Base-by-base conservation (phyloP, 305 asterid genomes). In the Coffea humblotiana region DNA sequence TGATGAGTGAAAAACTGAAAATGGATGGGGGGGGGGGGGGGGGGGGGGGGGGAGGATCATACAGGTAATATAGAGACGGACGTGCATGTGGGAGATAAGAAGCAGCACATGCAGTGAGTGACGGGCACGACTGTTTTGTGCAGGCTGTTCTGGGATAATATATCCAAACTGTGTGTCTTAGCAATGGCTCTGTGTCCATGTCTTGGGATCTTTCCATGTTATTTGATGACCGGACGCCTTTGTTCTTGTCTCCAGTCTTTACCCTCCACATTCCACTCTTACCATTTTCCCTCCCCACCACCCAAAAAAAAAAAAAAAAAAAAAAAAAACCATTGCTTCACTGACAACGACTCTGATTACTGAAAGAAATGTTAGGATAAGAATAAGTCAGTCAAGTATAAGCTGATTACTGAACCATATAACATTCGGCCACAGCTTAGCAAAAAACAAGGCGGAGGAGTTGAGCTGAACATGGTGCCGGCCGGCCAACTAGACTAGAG, bases 171-270 rank as follows among this genome's bases (percentile, higher is more conserved):
- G 47, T 29, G 32, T 29, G 32, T 29, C 32, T 54, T 35, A 58
- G 76, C 79, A 71, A 83, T 83, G 91, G 90, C 86, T 82, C 81
- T 80, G 86, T 89, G 89, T 84, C 87, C 80, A 79, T 91, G 94
- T 91, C 89, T 83, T 40, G 91, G 97, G 97, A 93, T 93, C 94
- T 93, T 89, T 91, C 90, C 97, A 93, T 86, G 97, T 91, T 93
- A 90, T 88, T 89, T 82, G 86, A 69, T 79, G 66, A 82, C 83
- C 63, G 71, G 23, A 74, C 77, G 81, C 88, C 83, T 87, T 88
- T 93, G 90, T 89, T 86, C 88, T 86, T 90, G 88, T 87, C 92
- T 83, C 85, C 88, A 11, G 35, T 70, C 71, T 72, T 74, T 1
- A 4, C 61, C 35, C 75, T 47, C 32, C 29, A 9, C 29, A 47